Percentiles rank a stretch among this genome's conserved stretches.
Evolutionary conservation across 352 stramenopile genomes (phyloP).

Genomic region (Phytopythium chamaehyphon): DNA sequence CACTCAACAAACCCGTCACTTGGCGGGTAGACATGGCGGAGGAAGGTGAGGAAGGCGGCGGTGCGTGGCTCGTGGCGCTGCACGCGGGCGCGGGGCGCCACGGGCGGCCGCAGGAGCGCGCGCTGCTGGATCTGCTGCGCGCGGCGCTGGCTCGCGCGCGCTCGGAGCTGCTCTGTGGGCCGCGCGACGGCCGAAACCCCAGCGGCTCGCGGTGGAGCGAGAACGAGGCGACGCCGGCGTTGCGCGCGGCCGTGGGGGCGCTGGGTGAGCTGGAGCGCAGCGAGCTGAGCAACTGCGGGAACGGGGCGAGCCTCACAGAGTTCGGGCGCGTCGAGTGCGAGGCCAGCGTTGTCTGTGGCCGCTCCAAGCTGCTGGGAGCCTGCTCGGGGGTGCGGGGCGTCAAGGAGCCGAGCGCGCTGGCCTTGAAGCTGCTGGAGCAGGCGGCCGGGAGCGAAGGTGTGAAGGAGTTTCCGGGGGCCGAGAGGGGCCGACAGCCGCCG

Average conservation of each 20-base stretch:
- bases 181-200: neutral
- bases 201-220: too few relatives aligned
- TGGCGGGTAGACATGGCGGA: too few relatives aligned
- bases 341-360: slow-evolving; percentile 2
- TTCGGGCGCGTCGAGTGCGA: slow-evolving; percentile 3
- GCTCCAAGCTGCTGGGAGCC: neutral
- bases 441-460: slow-evolving; percentile 4
- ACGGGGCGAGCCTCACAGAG: slow-evolving; percentile 3
- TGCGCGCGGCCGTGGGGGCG: slow-evolving; percentile 26
- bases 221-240: slow-evolving; percentile 9
- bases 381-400: slow-evolving; percentile 49
- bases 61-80: slow-evolving; percentile 55
- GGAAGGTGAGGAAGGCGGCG: neutral
- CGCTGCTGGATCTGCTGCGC: slow-evolving; percentile 39
- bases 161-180: neutral
- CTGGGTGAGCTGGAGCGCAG: slow-evolving; percentile 45
- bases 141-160: slow-evolving; percentile 21
- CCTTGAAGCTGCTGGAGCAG: slow-evolving; percentile 34
- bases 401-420: slow-evolving; percentile 39
- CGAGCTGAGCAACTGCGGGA: slow-evolving; percentile 36
- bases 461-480: slow-evolving; percentile 8
- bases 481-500: slow-evolving; percentile 45
- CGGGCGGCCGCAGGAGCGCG: slow-evolving; percentile 21
- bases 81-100: slow-evolving; percentile 58
- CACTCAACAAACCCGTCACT: too few relatives aligned